Percentiles rank a stretch among this genome's conserved stretches.
Evolutionary conservation across 345 rosid species (phyloP).

Genomic region (Aquilaria sinensis): DNA sequence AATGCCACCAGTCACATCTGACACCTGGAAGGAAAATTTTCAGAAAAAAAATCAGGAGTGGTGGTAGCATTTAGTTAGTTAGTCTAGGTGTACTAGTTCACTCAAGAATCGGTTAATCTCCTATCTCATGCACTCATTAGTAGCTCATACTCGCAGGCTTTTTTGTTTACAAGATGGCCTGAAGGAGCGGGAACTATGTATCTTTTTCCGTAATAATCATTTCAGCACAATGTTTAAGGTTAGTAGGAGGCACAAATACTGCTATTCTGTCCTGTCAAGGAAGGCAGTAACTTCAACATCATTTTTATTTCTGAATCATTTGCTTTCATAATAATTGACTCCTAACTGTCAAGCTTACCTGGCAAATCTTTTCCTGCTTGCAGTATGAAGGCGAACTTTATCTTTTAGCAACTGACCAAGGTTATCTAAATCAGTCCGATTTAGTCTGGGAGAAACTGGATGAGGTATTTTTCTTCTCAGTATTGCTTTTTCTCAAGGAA

Average conservation of each 20-base stretch:
- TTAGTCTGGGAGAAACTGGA: conserved; percentile 97
- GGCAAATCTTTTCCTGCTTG: conserved; percentile 18
- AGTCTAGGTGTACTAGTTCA: neutral
- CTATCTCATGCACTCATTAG: neutral
- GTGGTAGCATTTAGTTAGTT: too few species aligned
- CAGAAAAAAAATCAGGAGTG: too few species aligned
- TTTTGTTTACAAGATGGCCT: conserved; percentile 86
- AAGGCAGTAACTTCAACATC: conserved; percentile 6
- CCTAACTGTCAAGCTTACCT: neutral
- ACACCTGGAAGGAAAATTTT: too few species aligned
- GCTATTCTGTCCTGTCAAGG: conserved; percentile 3
- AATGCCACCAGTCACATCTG: too few species aligned
- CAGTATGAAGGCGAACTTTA: conserved; percentile 95
- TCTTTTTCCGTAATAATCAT: conserved; percentile 96
- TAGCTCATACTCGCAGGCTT: conserved; percentile 48
- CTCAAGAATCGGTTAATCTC: neutral
- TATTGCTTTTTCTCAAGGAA: conserved; percentile 3
- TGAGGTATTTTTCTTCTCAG: conserved; percentile 53
- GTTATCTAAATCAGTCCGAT: conserved; percentile 87
- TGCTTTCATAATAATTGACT: neutral
- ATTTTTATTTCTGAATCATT: neutral
- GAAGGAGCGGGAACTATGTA: conserved; percentile 93
- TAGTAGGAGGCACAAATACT: conserved; percentile 15
- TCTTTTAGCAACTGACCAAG: conserved; percentile 98
- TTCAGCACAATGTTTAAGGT: conserved; percentile 99